Evolutionary conservation across 495 filamentous ascomycete genomes (phyloP), one percentile per base, ranked within the genome.

Genomic region (Cairneyella variabilis): DNA sequence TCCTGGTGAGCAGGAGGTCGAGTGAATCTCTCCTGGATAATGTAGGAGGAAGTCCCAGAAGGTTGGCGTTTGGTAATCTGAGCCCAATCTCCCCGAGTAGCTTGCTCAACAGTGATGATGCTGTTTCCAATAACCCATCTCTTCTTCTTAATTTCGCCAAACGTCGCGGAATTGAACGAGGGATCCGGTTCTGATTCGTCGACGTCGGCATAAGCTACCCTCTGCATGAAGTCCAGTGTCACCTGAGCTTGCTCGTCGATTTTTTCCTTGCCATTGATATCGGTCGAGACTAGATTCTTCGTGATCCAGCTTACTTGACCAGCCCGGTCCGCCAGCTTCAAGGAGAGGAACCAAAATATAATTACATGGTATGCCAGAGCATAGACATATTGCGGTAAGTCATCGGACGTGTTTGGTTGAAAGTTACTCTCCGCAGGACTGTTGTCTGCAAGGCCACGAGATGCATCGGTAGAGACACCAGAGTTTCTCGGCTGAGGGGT

Each of bases 141-240:
- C 67, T 84, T 89, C 65, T 82, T 86, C 22, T 74, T 62, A 17
- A 88, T 83, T 39, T 81, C 78, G 5, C 86, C 89, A 65, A 88
- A 84, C 9, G 73, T 71, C 8, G 82, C 72, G 37, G 70, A 61
- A 16, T 74, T 79, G 54, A 88, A 86, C 5, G 81, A 73, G 11
- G 82, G 80, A 51, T 89, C 83, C 17, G 84, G 80, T 1, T 69
- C 76, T 3, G 83, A 86, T 56, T 86, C 83, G 53, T 83, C 88
- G 47, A 88, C 76, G 66, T 96, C 90, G 0, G 89, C 90, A 66
- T 85, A 96, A 10, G 90, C 84, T 34, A 90, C 85, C 53, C 91
- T 78, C 60, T 96, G 91, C 87, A 99, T 92, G 74, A 97, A 86
- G 66, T 99, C 95, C 36, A 97, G 84, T 20, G 91, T 92, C 11